Evolutionary conservation across 805 yeast species (phyloP).

Genomic region (Grigorovia jiainica): DNA sequence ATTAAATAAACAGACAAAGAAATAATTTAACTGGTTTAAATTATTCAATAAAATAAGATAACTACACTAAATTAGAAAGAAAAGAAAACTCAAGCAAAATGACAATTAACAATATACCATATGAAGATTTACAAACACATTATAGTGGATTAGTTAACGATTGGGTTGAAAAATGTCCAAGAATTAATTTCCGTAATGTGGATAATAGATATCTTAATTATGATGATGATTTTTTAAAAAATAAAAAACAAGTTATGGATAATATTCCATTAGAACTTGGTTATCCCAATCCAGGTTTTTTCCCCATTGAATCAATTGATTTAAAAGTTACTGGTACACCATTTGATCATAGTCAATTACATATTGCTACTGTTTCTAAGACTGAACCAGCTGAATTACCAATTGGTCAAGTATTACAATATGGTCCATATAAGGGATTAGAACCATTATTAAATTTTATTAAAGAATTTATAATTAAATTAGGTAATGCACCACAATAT

Average conservation of each 20-base stretch:
- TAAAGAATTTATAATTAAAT: conserved; percentile 30
- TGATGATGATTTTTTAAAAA: conserved; percentile 1
- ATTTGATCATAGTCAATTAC: conserved; percentile 5
- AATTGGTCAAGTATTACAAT: conserved; percentile 47
- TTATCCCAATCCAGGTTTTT: conserved; percentile 50
- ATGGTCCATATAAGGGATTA: conserved; percentile 41
- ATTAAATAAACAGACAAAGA: too few species aligned
- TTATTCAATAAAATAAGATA: too few species aligned
- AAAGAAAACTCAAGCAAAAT: too few species aligned
- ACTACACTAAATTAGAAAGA: too few species aligned
- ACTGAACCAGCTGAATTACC: conserved; percentile 11
- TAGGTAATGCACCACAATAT: conserved; percentile 37
- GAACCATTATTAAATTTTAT: conserved; percentile 33
- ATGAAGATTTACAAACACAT: conserved; percentile 7
- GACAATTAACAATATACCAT: background rate
- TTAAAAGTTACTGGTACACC: conserved; percentile 31
- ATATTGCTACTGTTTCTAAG: background rate
- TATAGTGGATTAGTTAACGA: conserved; percentile 16
- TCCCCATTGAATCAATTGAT: conserved; percentile 46
- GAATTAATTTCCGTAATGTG: conserved; percentile 16
- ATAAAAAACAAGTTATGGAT: conserved; percentile 15
- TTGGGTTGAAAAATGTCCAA: conserved; percentile 11
- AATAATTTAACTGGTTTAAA: too few species aligned
- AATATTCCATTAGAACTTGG: conserved; percentile 51
- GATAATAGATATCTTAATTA: background rate